Base-by-base conservation (phyloP, 2,329 filamentous ascomycete genomes). In the Hypomyces rosellus region DNA sequence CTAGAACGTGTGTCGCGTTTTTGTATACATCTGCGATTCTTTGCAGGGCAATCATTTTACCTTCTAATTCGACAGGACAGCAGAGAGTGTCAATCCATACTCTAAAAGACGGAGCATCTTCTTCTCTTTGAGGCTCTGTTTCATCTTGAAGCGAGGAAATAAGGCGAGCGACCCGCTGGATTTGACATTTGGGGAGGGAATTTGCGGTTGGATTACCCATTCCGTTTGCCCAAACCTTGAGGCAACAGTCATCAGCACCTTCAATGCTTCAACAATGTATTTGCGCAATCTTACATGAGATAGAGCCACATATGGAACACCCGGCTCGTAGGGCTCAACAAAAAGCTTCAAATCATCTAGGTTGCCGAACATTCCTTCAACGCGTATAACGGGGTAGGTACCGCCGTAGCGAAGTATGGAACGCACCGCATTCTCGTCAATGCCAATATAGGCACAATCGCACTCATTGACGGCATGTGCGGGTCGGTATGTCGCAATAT, bases 61-160 rank as follows among this genome's bases (percentile, higher is more conserved):
- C 56, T 16, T 43, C 52, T 6, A 48, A 46, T 14, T 57, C 57
- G 12, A 62, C 52, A 6, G 65, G 67, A 40, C 65, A 67, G 48
- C 64, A 67, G 8, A 69, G 50, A 1, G 66, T 65, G 51, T 68
- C 66, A n/a, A 68, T 51, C 66, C 64, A 69, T 4, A 67, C 34
- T 8, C 58, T 49, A 22, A 63, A 62, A 3, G 46, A 33, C 5
- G 50, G 16, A 2, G 22, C 30, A 16, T 48, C 15, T 15, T 48
- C 34, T 30, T 33, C 11, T 13, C 34, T 34, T 14, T 41, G 22
- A 14, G 34, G 16, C 18, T 51, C 22, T 42, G 42, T 8, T 22
- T 48, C 36, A 13, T 5, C 15, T 37, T 61, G 54, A 7, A 63
- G 48, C 1, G 52, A 50, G 2, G 54, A 54, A 6, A 65, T 57